Percentiles rank a stretch among this genome's conserved stretches.
Conservation (phyloP, 1,284 basidiomycete genomes). For the Violaceomyces palustris region DNA sequence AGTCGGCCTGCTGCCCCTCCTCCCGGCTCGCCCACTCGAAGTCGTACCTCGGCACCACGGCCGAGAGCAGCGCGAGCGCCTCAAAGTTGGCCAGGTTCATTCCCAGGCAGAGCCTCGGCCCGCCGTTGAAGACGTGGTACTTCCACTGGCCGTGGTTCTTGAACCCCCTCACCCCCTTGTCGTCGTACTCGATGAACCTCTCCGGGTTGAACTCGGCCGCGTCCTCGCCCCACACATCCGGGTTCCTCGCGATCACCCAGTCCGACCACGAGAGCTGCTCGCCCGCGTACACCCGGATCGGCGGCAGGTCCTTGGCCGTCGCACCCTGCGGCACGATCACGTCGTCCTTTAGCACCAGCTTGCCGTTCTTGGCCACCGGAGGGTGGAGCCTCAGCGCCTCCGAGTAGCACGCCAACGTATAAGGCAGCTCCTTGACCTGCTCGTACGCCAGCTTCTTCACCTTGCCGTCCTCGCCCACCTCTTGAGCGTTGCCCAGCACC, state of each 20-base stretch:
- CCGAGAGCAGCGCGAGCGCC: constrained; percentile 10
- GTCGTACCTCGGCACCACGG: constrained; percentile 22
- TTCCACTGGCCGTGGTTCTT: constrained; percentile 38
- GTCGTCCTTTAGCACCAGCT: constrained; percentile 34
- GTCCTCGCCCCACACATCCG: constrained; percentile 38
- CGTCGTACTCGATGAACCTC: constrained; percentile 35
- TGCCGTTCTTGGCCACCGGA: constrained; percentile 40
- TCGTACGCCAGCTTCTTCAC: constrained; percentile 30
- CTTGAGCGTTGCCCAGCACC: constrained; percentile 13
- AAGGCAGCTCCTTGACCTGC: constrained; percentile 30
- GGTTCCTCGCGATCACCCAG: constrained; percentile 40
- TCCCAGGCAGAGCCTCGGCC: constrained; percentile 43
- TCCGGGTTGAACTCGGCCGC: constrained; percentile 32
- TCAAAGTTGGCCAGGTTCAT: constrained; percentile 41
- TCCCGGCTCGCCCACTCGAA: constrained; percentile 28
- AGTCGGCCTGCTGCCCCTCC: constrained; percentile 34
- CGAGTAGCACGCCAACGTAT: constrained; percentile 36
- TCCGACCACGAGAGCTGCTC: constrained; percentile 39
- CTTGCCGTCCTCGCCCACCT: too few species aligned
- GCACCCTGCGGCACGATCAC: constrained; percentile 32
- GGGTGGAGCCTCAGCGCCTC: constrained; percentile 39
- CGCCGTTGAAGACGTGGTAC: constrained; percentile 39
- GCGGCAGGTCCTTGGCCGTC: constrained; percentile 28
- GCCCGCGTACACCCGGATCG: constrained; percentile 29
- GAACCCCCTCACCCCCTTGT: constrained; percentile 7